Conservation (phyloP, 2,329 filamentous ascomycete genomes). For the Arthrobotrys iridis region DNA sequence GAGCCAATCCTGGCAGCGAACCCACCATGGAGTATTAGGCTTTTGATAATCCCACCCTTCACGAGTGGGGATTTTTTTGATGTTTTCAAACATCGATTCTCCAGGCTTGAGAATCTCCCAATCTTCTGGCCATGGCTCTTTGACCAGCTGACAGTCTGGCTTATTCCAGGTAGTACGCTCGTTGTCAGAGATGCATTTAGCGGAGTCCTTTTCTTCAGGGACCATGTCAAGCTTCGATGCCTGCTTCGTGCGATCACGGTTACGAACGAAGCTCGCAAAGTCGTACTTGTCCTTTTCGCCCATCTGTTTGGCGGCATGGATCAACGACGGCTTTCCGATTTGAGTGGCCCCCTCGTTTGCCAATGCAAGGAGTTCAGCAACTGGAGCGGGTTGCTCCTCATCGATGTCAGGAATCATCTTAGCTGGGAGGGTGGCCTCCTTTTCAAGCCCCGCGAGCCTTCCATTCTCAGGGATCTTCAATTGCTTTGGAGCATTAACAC, state of each 20-base stretch:
- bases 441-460: slow-evolving; percentile 15
- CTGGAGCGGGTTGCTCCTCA: slow-evolving; percentile 12
- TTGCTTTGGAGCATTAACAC: neutral
- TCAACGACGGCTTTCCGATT: neutral
- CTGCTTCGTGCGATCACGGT: slow-evolving; percentile 14
- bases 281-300: slow-evolving; percentile 31
- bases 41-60: slow-evolving; percentile 42
- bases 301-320: neutral
- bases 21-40: slow-evolving; percentile 37
- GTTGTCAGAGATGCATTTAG: slow-evolving; percentile 21
- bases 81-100: slow-evolving; percentile 25
- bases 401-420: slow-evolving; percentile 21
- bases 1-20: slow-evolving; percentile 26
- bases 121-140: slow-evolving; percentile 39
- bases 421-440: slow-evolving; percentile 1
- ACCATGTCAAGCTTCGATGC: slow-evolving; percentile 11
- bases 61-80: slow-evolving; percentile 31
- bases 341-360: neutral
- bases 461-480: slow-evolving; percentile 28
- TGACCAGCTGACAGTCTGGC: neutral
- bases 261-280: slow-evolving; percentile 36
- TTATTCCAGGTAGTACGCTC: slow-evolving; percentile 50
- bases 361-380: slow-evolving; percentile 19
- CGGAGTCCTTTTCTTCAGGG: slow-evolving; percentile 32
- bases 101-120: slow-evolving; percentile 23